Evolutionary conservation across 768 basidiomycete species (phyloP).

Genomic region (Kwoniella botswanensis): DNA sequence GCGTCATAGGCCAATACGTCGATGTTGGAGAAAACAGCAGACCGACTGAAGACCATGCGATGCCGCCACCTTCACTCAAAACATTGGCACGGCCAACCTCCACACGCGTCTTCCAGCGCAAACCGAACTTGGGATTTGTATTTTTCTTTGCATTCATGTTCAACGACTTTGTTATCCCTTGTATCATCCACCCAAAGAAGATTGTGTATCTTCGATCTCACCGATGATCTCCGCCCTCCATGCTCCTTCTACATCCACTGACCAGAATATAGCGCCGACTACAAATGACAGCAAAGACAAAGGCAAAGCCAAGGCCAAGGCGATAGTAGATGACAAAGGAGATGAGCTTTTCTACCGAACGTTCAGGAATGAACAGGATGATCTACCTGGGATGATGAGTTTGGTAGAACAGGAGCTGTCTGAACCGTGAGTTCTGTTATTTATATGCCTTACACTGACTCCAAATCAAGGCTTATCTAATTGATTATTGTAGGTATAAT

Average conservation of each 20-base stretch:
- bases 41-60: too few relatives aligned
- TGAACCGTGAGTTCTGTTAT: conserved; percentile 79
- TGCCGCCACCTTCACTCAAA: too few relatives aligned
- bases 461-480: not conserved
- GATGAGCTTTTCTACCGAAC: conserved; percentile 42
- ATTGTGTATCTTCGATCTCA: too few relatives aligned
- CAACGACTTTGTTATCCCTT: not conserved
- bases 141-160: not conserved
- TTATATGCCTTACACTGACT: not conserved
- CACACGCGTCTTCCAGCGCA: not conserved
- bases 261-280: not conserved
- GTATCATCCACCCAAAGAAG: too few relatives aligned
- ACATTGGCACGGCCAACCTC: not conserved
- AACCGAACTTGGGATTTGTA: not conserved
- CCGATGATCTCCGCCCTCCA: conserved; percentile 22
- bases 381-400: conserved; percentile 73
- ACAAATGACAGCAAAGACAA: conserved; percentile 9
- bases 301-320: conserved; percentile 17
- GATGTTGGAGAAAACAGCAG: too few relatives aligned
- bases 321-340: conserved; percentile 12
- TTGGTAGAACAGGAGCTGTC: conserved; percentile 90
- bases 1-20: too few relatives aligned
- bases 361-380: conserved; percentile 45
- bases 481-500: conserved; percentile 40
- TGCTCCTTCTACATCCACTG: not conserved